Percentiles rank a stretch among this genome's conserved stretches.
Conservation (phyloP, 1,139 yeast genomes). For the Nakaseomyces uthaithaninus region DNA sequence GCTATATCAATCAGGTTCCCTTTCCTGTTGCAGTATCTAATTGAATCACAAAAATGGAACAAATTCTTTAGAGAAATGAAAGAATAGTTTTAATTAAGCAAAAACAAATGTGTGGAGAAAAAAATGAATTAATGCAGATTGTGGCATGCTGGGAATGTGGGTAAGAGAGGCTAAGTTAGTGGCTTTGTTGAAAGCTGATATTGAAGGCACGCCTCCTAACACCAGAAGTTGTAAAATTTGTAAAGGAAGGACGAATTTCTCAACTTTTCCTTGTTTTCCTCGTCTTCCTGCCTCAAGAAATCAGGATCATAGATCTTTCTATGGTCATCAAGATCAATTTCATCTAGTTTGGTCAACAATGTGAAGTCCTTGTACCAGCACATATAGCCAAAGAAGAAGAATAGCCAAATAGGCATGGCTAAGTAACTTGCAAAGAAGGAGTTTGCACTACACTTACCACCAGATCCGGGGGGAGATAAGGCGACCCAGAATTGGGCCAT, state of each 20-base stretch:
- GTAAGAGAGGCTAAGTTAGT: too few species aligned
- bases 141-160: too few species aligned
- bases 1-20: too few species aligned
- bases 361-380: conserved; percentile 40
- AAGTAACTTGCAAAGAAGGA: conserved; percentile 47
- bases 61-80: too few species aligned
- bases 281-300: conserved; percentile 42
- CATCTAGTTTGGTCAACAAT: conserved; percentile 37
- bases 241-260: conserved; percentile 33
- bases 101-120: too few species aligned
- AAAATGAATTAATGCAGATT: too few species aligned
- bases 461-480: conserved; percentile 52
- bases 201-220: too few species aligned
- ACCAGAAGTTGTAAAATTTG: conserved; percentile 41
- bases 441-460: conserved; percentile 41
- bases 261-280: conserved; percentile 39
- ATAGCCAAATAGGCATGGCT: conserved; percentile 46
- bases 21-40: too few species aligned
- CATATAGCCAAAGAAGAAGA: conserved; percentile 45
- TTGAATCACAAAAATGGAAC: too few species aligned
- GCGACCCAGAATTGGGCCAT: conserved; percentile 81
- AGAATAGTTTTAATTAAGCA: too few species aligned
- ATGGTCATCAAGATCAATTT: conserved; percentile 48
- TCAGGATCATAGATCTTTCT: conserved; percentile 51
- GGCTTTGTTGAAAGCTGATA: too few species aligned